Evolutionary conservation across 345 rosid genomes (phyloP).

Genomic region (Eucalyptus decipiens): DNA sequence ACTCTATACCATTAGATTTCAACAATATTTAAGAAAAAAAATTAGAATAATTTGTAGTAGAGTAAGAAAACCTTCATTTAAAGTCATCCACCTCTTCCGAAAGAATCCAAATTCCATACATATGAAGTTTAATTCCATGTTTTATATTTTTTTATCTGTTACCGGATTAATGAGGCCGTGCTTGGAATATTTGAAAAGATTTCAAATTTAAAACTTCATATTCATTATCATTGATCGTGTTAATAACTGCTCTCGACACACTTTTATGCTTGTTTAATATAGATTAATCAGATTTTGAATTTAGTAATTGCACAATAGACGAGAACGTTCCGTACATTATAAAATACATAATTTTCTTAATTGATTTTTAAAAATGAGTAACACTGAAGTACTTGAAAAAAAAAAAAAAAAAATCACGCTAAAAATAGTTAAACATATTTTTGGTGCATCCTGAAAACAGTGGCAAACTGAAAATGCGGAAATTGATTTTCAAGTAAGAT

Average conservation of each 20-base stretch:
- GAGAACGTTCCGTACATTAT: not conserved
- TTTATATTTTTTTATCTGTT: not conserved
- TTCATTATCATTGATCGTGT: not conserved
- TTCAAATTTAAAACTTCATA: not conserved
- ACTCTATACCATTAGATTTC: not conserved
- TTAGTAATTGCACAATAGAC: not conserved
- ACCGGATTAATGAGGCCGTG: not conserved
- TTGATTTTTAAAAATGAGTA: not conserved
- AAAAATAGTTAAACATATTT: not conserved
- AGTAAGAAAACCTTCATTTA: not conserved
- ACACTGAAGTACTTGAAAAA: not conserved
- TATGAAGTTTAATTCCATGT: not conserved
- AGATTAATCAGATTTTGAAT: not conserved
- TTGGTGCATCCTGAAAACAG: not conserved
- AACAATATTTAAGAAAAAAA: not conserved
- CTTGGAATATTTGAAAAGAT: not conserved
- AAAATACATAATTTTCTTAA: not conserved
- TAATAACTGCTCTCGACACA: not conserved
- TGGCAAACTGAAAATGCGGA: not conserved
- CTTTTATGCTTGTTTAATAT: not conserved
- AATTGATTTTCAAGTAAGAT: not conserved
- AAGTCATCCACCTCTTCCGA: not conserved
- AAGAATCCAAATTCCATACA: not conserved
- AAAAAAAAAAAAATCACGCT: not conserved
- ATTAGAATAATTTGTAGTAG: not conserved